These are phyloP conservation scores for Colletotrichum tofieldiae DNA, from an alignment of 2,329 filamentous ascomycete species.

Conservation along the genomic window DNA sequence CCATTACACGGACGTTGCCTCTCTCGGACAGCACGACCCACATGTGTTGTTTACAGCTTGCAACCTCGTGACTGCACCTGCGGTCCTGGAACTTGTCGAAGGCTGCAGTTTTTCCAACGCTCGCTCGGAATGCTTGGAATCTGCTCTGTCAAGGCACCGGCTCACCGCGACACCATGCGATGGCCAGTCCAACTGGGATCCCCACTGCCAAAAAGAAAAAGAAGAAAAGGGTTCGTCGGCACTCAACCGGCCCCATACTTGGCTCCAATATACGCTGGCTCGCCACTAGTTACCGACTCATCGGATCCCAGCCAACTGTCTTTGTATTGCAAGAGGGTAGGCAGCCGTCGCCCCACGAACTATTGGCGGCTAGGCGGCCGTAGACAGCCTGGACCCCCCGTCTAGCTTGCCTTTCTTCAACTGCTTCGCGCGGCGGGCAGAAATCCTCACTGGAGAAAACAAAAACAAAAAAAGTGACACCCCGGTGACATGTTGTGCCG, in stretches of 20 bases:
- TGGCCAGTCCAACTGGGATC: neutral
- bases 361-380: neutral
- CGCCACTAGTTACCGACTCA: conserved; percentile 5
- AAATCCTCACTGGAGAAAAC: neutral
- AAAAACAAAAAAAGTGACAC: neutral
- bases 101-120: neutral
- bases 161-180: neutral
- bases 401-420: neutral
- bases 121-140: too few relatives aligned
- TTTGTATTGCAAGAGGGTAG: neutral
- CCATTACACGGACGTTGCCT: neutral
- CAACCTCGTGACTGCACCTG: neutral
- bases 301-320: neutral
- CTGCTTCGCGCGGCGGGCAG: neutral
- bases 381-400: neutral
- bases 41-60: neutral
- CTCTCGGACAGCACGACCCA: neutral
- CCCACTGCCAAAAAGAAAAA: neutral
- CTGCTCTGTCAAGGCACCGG: neutral
- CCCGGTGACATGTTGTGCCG: neutral
- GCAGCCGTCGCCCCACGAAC: neutral
- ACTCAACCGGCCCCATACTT: neutral
- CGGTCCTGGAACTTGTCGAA: neutral
- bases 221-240: neutral
- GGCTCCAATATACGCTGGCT: neutral